Percentiles rank a stretch among this genome's conserved stretches.
Evolutionary conservation across 2,329 filamentous ascomycete species (phyloP).

Genomic region (Pseudomassariella vexata): DNA sequence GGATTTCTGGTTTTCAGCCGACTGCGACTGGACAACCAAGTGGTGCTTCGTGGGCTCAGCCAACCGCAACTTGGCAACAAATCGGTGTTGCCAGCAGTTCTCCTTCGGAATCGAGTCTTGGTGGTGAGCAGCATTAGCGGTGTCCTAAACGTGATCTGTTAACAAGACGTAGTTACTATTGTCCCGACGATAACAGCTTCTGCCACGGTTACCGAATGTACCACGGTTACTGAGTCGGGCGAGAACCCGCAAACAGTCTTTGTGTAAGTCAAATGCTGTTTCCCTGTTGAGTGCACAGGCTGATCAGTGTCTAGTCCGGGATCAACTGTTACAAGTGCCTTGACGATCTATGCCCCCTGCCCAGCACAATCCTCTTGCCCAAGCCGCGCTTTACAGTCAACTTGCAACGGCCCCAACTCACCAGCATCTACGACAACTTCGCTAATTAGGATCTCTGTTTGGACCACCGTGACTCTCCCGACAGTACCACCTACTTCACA

Average conservation of each 20-base stretch:
- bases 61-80: too few species aligned
- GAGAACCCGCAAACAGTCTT: slow-evolving; percentile 1
- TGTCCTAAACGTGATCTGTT: too few species aligned
- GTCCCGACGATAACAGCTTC: background rate
- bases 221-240: slow-evolving; percentile 1
- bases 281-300: too few species aligned
- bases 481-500: too few species aligned
- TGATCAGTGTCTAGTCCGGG: too few species aligned
- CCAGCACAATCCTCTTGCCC: slow-evolving; percentile 1
- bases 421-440: background rate
- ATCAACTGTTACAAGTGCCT: background rate
- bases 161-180: background rate
- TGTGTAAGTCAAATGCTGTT: slow-evolving; percentile 2
- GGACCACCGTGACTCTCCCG: background rate
- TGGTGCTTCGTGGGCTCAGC: too few species aligned
- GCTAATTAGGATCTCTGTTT: background rate
- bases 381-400: too few species aligned
- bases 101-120: too few species aligned
- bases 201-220: slow-evolving; percentile 1
- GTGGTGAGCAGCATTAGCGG: too few species aligned
- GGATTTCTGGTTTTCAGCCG: too few species aligned
- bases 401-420: slow-evolving; percentile 1
- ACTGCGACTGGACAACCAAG: too few species aligned
- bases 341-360: background rate
- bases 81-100: too few species aligned